Base-by-base conservation (phyloP, 345 rosid genomes). In the Bretschneidera sinensis region DNA sequence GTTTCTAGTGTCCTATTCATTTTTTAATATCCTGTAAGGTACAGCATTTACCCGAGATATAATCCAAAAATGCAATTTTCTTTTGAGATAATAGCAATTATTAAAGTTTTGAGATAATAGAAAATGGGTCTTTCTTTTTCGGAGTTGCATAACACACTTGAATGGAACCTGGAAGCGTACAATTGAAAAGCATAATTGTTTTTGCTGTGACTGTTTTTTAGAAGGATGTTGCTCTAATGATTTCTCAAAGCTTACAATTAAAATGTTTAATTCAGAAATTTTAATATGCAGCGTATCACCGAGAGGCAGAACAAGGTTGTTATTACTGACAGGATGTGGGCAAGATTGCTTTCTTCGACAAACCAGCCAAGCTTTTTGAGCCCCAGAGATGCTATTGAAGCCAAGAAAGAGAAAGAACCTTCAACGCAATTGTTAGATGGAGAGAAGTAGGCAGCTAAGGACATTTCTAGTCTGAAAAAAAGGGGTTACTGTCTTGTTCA, bases 261-360 rank as follows among this genome's bases (percentile, higher is more conserved):
- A 28, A 28, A 39, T 39, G 10, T n/a, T n/a, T n/a, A n/a, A n/a
- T n/a, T n/a, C n/a, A n/a, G n/a, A 22, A 33, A 52, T 57, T 18
- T 19, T 45, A 49, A 17, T 23, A 7, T 68, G 80, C 86, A 89
- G 95, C 74, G 86, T 24, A 73, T 86, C 61, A 85, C 62, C 0
- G 95, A 85, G 69, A 85, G 6, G 53, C 86, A 71, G 68, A 87
- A 83, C 64, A 74, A 78, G 28, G 95, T 89, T 57, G 94, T 86
- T 59, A 84, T 89, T 50, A 89, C 91, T 0, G 95, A 89, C 75
- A 78, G 96, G 70, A 89, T 86, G 95, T 89, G 96, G 97, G 95
- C 95, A 21, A 74, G 89, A 49, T 76, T 87, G 71, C 68, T 89
- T 16, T 86, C 89, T 53, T 86, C 88, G 5, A 89, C 91, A 7